Conservation (phyloP, 2,329 filamentous ascomycete genomes). For the Phyllosticta citrichinensis region DNA sequence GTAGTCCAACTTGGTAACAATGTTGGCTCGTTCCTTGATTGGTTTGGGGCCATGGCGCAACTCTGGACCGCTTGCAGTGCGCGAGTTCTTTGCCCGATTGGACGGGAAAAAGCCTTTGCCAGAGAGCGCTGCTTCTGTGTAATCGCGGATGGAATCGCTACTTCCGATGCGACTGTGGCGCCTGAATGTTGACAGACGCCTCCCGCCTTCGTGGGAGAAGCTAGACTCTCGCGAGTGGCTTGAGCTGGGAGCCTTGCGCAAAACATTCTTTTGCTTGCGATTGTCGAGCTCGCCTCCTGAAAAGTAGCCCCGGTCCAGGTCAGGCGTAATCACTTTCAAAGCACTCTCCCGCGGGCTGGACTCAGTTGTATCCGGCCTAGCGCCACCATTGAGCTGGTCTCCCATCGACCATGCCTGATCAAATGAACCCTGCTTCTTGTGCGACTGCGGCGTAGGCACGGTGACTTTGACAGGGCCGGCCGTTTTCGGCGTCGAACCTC, state of each 20-base stretch:
- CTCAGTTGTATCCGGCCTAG: constrained; percentile 9
- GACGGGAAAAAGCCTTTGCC: constrained; percentile 23
- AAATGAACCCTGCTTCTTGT: constrained; percentile 49
- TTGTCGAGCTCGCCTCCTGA: constrained; percentile 78
- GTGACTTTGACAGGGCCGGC: constrained; percentile 16
- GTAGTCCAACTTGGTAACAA: constrained; percentile 48
- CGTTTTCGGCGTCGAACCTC: constrained; percentile 18
- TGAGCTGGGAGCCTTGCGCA: constrained; percentile 60
- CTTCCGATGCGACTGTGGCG: constrained; percentile 73
- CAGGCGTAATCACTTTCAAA: constrained; percentile 31
- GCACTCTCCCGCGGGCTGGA: constrained; percentile 17
- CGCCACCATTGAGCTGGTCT: constrained; percentile 11
- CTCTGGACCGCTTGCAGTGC: constrained; percentile 40
- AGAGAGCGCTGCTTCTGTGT: constrained; percentile 42
- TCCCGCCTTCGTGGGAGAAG: constrained; percentile 49
- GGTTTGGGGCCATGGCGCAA: constrained; percentile 15
- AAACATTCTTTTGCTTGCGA: constrained; percentile 57
- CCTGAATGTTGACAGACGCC: constrained; percentile 53
- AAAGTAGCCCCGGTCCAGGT: constrained; percentile 84
- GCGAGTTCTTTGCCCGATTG: constrained; percentile 23
- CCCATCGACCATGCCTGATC: constrained; percentile 50
- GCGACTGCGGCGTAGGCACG: constrained; percentile 22
- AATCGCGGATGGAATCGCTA: constrained; percentile 61
- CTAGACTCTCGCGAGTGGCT: constrained; percentile 63
- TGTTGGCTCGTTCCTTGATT: constrained; percentile 32